These are phyloP conservation scores for Suillus luteus DNA, from an alignment of 768 basidiomycete species.

Conservation along the genomic window DNA sequence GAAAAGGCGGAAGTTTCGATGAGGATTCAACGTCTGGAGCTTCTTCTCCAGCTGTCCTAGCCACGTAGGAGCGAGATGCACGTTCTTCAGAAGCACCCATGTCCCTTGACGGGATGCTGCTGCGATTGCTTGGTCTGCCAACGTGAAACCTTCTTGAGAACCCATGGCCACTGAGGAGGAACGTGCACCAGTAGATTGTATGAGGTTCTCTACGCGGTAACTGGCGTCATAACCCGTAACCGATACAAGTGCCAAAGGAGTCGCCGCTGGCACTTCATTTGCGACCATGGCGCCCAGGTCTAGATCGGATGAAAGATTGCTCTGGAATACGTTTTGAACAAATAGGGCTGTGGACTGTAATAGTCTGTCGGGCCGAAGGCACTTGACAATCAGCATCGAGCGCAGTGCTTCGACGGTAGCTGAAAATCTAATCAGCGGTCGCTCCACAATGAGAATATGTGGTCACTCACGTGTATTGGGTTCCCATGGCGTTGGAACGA, in stretches of 20 bases:
- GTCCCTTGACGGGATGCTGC: constrained; percentile 89
- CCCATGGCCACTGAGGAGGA: constrained; percentile 97
- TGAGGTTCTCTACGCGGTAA: constrained; percentile 88
- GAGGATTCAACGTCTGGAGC: constrained; percentile 85
- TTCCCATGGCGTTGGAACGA: constrained; percentile 80
- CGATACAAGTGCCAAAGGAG: constrained; percentile 88
- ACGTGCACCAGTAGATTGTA: constrained; percentile 72
- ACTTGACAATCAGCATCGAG: constrained; percentile 79
- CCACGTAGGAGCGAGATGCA: constrained; percentile 95
- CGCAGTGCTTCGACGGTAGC: constrained; percentile 78
- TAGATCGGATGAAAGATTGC: constrained; percentile 77
- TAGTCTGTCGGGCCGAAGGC: constrained; percentile 89
- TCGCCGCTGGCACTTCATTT: constrained; percentile 76
- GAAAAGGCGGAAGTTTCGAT: constrained; percentile 94
- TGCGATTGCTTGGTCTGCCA: constrained; percentile 96
- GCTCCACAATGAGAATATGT: background rate
- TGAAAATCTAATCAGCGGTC: constrained; percentile 31
- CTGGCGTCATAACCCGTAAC: constrained; percentile 99
- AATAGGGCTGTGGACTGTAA: constrained; percentile 80
- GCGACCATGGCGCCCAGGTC: constrained; percentile 78
- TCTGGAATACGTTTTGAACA: constrained; percentile 73
- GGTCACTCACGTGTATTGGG: constrained; percentile 67
- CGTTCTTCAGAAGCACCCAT: constrained; percentile 98
- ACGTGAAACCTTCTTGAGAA: constrained; percentile 93
- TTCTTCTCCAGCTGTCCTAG: constrained; percentile 96